Percentiles rank a stretch among this genome's conserved stretches.
Conservation (phyloP, 148 eudicot species). For the Silene uniflora region DNA sequence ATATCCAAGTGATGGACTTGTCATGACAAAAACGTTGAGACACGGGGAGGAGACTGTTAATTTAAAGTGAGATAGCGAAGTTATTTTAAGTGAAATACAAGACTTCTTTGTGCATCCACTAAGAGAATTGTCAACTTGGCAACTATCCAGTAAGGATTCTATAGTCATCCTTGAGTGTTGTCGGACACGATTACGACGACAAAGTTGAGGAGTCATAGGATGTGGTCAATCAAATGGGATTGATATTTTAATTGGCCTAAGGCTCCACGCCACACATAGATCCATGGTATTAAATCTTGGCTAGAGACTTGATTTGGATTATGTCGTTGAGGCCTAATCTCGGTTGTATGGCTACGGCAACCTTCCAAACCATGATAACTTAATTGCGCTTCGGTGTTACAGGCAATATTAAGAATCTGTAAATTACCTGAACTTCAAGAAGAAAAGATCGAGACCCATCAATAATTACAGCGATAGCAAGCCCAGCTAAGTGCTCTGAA, state of each 20-base stretch:
- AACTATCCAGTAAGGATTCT: too few relatives aligned
- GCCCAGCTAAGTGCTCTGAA: conserved; percentile 84
- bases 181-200: too few relatives aligned
- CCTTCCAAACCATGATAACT: not conserved
- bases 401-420: not conserved
- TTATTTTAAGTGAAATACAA: too few relatives aligned
- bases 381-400: not conserved
- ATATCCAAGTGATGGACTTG: not conserved
- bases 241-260: not conserved
- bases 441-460: conserved; percentile 93
- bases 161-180: too few relatives aligned
- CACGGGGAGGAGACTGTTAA: not conserved
- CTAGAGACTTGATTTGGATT: too few relatives aligned
- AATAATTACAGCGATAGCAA: conserved; percentile 78
- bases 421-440: conserved; percentile 80
- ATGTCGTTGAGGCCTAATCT: not conserved
- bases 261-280: not conserved
- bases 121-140: too few relatives aligned
- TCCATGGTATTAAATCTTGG: not conserved
- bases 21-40: not conserved
- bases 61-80: too few relatives aligned
- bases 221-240: not conserved
- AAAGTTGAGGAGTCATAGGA: not conserved
- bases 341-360: not conserved
- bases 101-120: too few relatives aligned